Evolutionary conservation across 2,329 filamentous ascomycete genomes (phyloP).

Genomic region (Akanthomyces lecanii): DNA sequence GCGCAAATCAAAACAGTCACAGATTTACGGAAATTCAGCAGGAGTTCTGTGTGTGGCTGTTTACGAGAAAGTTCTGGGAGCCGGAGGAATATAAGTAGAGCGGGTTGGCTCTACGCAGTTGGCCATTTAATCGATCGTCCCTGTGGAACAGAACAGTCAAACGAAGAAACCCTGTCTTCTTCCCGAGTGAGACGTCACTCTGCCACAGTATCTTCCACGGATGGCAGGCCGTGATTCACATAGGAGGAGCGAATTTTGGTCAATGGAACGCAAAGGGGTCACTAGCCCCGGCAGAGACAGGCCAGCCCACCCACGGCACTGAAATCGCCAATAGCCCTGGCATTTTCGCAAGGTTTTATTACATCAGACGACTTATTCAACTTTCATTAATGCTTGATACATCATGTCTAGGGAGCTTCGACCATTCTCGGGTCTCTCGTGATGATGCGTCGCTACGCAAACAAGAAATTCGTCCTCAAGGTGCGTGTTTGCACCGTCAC

Average conservation of each 20-base stretch:
- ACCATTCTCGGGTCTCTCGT: not conserved
- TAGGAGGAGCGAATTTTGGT: not conserved
- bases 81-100: not conserved
- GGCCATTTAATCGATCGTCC: not conserved
- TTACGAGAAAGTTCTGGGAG: not conserved
- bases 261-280: slow-evolving; percentile 1
- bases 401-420: not conserved
- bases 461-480: not conserved
- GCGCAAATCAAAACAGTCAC: not conserved
- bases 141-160: slow-evolving; percentile 6
- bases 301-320: not conserved
- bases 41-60: not conserved
- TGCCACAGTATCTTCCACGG: not conserved
- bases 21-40: not conserved
- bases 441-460: not conserved
- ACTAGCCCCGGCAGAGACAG: not conserved
- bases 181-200: slow-evolving; percentile 5
- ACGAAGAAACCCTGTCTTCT: not conserved
- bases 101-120: not conserved
- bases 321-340: not conserved
- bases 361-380: not conserved
- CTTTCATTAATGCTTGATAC: not conserved
- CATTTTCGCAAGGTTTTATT: not conserved
- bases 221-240: not conserved
- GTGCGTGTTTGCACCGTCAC: slow-evolving; percentile 3